Evolutionary conservation across 345 rosid genomes (phyloP).

Genomic region (Salix caprea): DNA sequence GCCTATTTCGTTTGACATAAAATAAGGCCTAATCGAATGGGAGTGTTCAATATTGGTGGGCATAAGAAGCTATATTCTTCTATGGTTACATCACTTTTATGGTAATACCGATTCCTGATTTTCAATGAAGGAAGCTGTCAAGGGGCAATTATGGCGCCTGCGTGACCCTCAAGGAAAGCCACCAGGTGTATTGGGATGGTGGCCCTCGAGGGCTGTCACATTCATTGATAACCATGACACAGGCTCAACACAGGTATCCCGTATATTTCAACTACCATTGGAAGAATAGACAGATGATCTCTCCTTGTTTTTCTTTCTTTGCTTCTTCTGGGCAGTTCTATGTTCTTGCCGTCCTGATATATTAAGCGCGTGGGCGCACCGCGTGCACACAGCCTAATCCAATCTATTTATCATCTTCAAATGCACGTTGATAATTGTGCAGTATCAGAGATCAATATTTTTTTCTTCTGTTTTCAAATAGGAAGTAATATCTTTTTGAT

Average conservation of each 20-base stretch:
- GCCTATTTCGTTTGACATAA: neutral
- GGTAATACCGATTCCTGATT: slow-evolving; percentile 8
- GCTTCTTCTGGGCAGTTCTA: neutral
- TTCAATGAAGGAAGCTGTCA: slow-evolving; percentile 69
- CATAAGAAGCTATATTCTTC: neutral
- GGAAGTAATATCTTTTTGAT: neutral
- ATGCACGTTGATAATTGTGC: neutral
- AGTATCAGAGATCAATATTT: neutral
- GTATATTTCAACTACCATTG: neutral
- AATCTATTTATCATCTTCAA: neutral
- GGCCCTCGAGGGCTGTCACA: slow-evolving; percentile 92
- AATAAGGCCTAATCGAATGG: neutral
- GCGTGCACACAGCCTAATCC: neutral
- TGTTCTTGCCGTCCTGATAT: neutral
- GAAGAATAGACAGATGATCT: neutral
- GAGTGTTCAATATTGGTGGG: neutral
- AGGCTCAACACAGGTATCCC: slow-evolving; percentile 78
- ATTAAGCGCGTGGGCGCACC: no score
- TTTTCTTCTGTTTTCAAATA: neutral
- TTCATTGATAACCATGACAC: slow-evolving; percentile 92
- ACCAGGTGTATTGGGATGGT: slow-evolving; percentile 91
- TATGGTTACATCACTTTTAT: neutral
- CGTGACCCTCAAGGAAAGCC: slow-evolving; percentile 83
- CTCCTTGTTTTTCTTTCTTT: neutral
- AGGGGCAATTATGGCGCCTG: slow-evolving; percentile 81